These are phyloP conservation scores for Artemisia tridentata DNA, from an alignment of 129 eudicot species.

Conservation along the genomic window DNA sequence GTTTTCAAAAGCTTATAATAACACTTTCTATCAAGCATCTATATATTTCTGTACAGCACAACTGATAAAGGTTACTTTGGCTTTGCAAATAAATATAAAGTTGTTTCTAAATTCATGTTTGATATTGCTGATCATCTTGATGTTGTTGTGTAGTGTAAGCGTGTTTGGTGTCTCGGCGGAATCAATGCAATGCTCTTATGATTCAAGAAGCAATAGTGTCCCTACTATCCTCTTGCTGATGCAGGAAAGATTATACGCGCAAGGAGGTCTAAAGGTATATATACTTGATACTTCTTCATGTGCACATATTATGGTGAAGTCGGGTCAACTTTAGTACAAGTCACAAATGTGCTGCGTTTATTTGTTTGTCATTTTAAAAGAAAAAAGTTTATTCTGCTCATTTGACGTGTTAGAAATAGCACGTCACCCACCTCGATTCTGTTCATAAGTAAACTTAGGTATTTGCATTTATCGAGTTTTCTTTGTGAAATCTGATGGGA, in stretches of 20 bases:
- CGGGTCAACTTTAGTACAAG: too few species aligned
- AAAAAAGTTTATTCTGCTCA: too few species aligned
- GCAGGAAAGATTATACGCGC: slow-evolving; percentile 83
- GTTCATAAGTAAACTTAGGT: not conserved
- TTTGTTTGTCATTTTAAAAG: too few species aligned
- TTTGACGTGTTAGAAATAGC: not conserved
- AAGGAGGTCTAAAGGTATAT: slow-evolving; percentile 81
- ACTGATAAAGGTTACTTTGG: not conserved
- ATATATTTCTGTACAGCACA: too few species aligned
- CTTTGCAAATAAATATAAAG: not conserved
- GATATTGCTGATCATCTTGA: slow-evolving; percentile 8
- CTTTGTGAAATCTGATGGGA: not conserved
- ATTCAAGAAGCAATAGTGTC: slow-evolving; percentile 82
- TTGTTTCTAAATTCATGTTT: too few species aligned
- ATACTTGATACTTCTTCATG: not conserved
- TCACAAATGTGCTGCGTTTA: too few species aligned
- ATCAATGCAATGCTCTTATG: slow-evolving; percentile 93
- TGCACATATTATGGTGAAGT: too few species aligned
- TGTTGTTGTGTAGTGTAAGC: slow-evolving; percentile 57
- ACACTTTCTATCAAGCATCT: too few species aligned
- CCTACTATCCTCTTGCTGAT: slow-evolving; percentile 82
- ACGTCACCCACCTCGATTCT: not conserved
- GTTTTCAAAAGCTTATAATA: too few species aligned
- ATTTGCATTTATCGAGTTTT: not conserved
- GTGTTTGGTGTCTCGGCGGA: slow-evolving; percentile 96